phyloP scores from a whole-genome alignment of 1,284 basidiomycete species.

The Ustilago hordei region DNA sequence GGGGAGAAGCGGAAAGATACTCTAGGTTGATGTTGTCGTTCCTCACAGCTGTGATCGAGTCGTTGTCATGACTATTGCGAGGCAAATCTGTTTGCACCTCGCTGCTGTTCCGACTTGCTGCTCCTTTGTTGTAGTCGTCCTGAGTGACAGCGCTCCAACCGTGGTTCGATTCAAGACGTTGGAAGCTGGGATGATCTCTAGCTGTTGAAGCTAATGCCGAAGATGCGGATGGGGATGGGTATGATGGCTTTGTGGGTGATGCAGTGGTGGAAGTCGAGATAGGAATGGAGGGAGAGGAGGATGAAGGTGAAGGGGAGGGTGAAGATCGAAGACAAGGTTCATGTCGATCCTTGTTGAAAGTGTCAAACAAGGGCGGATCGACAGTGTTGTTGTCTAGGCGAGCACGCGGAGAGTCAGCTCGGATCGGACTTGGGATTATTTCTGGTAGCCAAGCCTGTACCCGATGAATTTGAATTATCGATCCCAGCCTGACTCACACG shows the following conservation, averaged over 20 bases:
- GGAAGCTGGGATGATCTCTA: constrained; percentile 19
- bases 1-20: background rate
- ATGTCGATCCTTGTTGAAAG: constrained; percentile 10
- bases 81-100: background rate
- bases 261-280: background rate
- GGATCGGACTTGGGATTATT: constrained; percentile 7
- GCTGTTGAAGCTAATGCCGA: constrained; percentile 12
- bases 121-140: background rate
- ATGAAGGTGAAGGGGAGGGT: background rate
- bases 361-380: constrained; percentile 12
- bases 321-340: background rate
- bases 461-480: background rate
- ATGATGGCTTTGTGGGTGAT: background rate
- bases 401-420: background rate
- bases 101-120: constrained; percentile 1
- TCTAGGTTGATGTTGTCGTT: constrained; percentile 24
- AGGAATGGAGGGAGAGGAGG: constrained; percentile 2
- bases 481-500: too few relatives aligned
- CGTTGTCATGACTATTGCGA: constrained; percentile 29
- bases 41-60: constrained; percentile 41
- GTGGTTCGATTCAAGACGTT: constrained; percentile 1
- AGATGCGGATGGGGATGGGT: constrained; percentile 3
- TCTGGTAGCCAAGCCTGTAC: constrained; percentile 3
- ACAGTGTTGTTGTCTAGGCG: constrained; percentile 19
- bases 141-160: background rate